Percentiles rank a stretch among this genome's conserved stretches.
phyloP scores from a whole-genome alignment of 2,329 filamentous ascomycete species.

The Diaporthe helianthi region DNA sequence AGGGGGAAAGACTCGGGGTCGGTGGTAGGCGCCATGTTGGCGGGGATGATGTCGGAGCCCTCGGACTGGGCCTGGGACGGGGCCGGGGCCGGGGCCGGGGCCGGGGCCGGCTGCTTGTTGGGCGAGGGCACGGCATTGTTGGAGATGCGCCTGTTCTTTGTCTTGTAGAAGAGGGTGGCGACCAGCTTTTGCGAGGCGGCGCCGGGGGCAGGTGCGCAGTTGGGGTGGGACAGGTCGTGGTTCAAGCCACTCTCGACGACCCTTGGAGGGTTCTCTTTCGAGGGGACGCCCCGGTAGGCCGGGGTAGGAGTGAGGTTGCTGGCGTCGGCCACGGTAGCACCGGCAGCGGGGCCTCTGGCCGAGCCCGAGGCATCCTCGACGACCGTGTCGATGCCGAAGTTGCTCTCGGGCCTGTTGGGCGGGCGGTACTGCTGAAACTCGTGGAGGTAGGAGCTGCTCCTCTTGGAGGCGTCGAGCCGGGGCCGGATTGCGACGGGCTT shows the following conservation, averaged over 20 bases:
- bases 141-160: conserved; percentile 42
- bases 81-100: no score
- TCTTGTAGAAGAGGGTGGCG: conserved; percentile 71
- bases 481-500: conserved; percentile 50
- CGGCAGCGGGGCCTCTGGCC: conserved; percentile 35
- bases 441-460: conserved; percentile 67
- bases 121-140: conserved; percentile 46
- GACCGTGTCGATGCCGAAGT: conserved; percentile 70
- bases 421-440: conserved; percentile 71
- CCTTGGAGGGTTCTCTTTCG: conserved; percentile 62
- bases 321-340: background rate
- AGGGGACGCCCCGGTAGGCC: conserved; percentile 67
- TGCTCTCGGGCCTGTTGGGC: conserved; percentile 59
- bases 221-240: conserved; percentile 68
- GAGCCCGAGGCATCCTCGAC: conserved; percentile 61
- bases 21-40: conserved; percentile 66
- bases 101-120: conserved; percentile 39
- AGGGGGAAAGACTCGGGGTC: conserved; percentile 66
- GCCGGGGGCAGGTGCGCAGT: conserved; percentile 63
- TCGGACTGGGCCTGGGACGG: conserved; percentile 40
- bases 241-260: conserved; percentile 68
- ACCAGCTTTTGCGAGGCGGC: conserved; percentile 59
- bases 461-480: conserved; percentile 58
- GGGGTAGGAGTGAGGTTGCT: background rate
- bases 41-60: conserved; percentile 52